These are phyloP conservation scores for Piper betle DNA, from an alignment of 164 flowering plant species.

Conservation along the genomic window DNA sequence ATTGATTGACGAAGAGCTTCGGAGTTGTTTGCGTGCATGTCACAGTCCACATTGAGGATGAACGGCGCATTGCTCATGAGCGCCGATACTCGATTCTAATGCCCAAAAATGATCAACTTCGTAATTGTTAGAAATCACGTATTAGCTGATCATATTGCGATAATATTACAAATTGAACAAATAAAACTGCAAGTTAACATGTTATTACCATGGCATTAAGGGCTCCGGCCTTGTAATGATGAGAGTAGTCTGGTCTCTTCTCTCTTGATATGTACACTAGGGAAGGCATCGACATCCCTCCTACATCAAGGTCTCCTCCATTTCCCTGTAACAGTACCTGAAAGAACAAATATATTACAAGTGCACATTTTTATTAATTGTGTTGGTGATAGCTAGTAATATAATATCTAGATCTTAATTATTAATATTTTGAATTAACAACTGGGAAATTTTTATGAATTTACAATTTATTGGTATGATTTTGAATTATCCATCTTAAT, in stretches of 20 bases:
- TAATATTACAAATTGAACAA: not conserved
- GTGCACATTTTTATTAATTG: too few species aligned
- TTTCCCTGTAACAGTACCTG: constrained; percentile 17
- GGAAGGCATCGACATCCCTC: constrained; percentile 32
- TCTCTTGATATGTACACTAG: constrained; percentile 48
- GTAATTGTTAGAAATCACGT: too few species aligned
- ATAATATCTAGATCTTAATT: too few species aligned
- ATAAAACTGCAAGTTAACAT: not conserved
- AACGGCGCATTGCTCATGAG: constrained; percentile 25
- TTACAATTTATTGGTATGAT: too few species aligned
- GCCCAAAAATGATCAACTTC: not conserved
- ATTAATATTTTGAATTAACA: too few species aligned
- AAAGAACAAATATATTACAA: not conserved
- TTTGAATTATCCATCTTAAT: too few species aligned
- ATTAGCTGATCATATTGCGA: too few species aligned
- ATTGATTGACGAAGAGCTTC: constrained; percentile 15
- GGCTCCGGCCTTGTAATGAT: constrained; percentile 56
- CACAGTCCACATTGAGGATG: constrained; percentile 23
- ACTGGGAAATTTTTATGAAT: too few species aligned
- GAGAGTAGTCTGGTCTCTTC: constrained; percentile 28
- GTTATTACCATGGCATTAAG: constrained; percentile 25
- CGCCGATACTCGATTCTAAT: constrained; percentile 20
- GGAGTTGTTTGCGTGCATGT: constrained; percentile 24
- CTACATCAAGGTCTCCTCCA: constrained; percentile 16
- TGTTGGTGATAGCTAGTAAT: too few species aligned